Evolutionary conservation across 345 rosid genomes (phyloP).

Genomic region (Clarkia xantiana): DNA sequence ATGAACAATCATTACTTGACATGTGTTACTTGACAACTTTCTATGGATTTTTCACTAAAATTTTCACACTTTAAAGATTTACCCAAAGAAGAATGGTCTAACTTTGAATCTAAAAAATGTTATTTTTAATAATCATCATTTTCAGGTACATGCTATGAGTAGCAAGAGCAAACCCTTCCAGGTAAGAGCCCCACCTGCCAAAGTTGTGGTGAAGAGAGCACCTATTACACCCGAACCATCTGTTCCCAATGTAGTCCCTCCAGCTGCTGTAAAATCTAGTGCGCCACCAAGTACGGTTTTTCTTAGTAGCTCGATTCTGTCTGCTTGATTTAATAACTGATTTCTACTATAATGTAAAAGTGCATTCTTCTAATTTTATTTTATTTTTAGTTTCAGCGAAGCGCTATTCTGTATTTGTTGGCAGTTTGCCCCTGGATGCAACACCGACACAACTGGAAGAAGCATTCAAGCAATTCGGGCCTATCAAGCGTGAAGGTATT

Average conservation of each 20-base stretch:
- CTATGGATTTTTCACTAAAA: too few species aligned
- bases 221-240: conserved; percentile 3
- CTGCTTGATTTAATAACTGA: not conserved
- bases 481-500: conserved; percentile 38
- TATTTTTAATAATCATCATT: too few species aligned
- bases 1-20: too few species aligned
- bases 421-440: conserved; percentile 48
- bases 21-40: too few species aligned
- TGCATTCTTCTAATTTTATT: not conserved
- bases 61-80: too few species aligned
- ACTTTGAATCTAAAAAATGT: too few species aligned
- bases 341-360: not conserved
- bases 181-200: conserved; percentile 10
- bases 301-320: too few species aligned
- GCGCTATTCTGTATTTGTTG: conserved; percentile 46
- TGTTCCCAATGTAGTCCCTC: conserved; percentile 3
- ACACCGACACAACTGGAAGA: conserved; percentile 29
- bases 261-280: too few species aligned
- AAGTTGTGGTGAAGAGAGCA: conserved; percentile 15
- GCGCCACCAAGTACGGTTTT: too few species aligned
- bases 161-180: conserved; percentile 28
- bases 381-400: conserved; percentile 23
- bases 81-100: too few species aligned
- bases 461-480: conserved; percentile 31
- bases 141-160: conserved; percentile 32